These are phyloP conservation scores for Eucalyptus pauciflora DNA, from an alignment of 345 rosid species.

Conservation along the genomic window DNA sequence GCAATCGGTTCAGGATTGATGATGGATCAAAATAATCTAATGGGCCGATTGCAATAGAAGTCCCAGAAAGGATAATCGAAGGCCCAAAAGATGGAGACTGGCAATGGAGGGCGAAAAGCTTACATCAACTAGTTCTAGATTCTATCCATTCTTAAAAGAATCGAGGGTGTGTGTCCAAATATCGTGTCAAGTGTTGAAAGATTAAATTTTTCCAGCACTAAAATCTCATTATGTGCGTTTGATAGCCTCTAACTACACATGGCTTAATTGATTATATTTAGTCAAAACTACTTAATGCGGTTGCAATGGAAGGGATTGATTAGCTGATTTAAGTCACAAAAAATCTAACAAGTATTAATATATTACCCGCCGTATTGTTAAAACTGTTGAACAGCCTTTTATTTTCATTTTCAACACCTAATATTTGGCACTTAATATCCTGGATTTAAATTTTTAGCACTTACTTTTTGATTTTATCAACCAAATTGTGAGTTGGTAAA, in stretches of 20 bases:
- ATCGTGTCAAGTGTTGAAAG: not conserved
- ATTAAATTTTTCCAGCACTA: not conserved
- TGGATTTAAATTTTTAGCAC: too few relatives aligned
- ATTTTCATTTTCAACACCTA: not conserved
- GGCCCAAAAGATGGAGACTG: not conserved
- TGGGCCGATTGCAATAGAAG: not conserved
- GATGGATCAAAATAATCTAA: not conserved
- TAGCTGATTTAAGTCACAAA: not conserved
- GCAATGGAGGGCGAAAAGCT: not conserved
- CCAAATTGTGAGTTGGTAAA: too few relatives aligned
- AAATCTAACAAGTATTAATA: not conserved
- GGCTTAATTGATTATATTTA: fast-evolving
- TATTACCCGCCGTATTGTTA: not conserved
- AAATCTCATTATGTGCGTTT: not conserved
- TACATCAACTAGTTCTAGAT: not conserved
- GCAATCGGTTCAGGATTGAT: not conserved
- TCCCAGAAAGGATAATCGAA: not conserved
- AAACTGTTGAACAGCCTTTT: not conserved
- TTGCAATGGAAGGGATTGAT: not conserved
- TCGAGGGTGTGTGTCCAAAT: not conserved
- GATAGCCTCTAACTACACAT: not conserved
- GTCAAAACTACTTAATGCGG: not conserved
- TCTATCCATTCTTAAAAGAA: not conserved
- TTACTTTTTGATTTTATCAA: too few relatives aligned
- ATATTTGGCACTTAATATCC: not conserved